Conservation (phyloP, 2,329 filamentous ascomycete species). For the Trichophyton verrucosum region DNA sequence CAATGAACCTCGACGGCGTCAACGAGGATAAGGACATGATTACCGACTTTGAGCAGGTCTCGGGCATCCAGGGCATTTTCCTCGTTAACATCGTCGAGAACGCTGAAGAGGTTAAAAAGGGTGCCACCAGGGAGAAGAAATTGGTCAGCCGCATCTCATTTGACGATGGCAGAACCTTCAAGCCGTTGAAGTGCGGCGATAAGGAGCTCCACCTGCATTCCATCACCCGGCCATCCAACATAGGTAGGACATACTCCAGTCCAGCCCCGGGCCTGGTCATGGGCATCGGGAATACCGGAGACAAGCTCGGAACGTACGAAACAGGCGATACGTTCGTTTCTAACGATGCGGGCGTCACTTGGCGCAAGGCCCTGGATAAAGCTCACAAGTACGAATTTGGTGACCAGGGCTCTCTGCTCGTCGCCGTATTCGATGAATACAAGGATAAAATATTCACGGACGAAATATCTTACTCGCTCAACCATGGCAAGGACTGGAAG, state of each 20-base stretch:
- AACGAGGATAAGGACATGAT: conserved; percentile 65
- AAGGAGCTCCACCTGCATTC: conserved; percentile 77
- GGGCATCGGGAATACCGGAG: conserved; percentile 83
- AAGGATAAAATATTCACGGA: conserved; percentile 33
- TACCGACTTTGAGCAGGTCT: conserved; percentile 92
- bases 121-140: conserved; percentile 47
- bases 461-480: conserved; percentile 63
- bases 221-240: conserved; percentile 69
- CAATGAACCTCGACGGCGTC: conserved; percentile 78
- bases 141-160: conserved; percentile 77
- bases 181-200: conserved; percentile 55
- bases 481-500: conserved; percentile 81
- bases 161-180: conserved; percentile 83
- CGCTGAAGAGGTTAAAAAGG: conserved; percentile 55
- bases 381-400: conserved; percentile 96
- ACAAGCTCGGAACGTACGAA: conserved; percentile 54
- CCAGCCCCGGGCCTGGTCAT: conserved; percentile 86
- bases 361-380: conserved; percentile 59
- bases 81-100: conserved; percentile 85
- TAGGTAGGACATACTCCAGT: conserved; percentile 82
- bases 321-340: conserved; percentile 78
- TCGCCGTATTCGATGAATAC: conserved; percentile 61
- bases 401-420: conserved; percentile 76
- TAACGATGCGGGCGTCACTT: conserved; percentile 77
- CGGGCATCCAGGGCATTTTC: conserved; percentile 82